These are phyloP conservation scores for Eutrema salsugineum DNA, from an alignment of 441 rosid species.

Conservation along the genomic window DNA sequence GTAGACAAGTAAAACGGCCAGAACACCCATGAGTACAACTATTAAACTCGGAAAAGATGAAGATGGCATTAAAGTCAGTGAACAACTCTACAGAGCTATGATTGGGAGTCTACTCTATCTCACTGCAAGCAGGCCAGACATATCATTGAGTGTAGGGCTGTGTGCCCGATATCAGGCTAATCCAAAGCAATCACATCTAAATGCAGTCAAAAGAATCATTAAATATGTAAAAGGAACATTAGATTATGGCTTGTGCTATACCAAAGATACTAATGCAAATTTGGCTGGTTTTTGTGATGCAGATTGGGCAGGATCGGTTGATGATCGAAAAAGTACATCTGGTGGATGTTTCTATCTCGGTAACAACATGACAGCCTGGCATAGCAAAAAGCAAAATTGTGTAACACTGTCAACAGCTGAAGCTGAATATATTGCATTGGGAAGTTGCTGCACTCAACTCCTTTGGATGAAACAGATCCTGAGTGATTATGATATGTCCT, in stretches of 20 bases:
- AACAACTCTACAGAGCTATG: background rate
- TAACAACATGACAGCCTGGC: too few relatives aligned
- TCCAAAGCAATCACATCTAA: rapidly evolving
- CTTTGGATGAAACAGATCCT: too few relatives aligned
- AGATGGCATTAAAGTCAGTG: background rate
- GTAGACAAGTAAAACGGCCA: background rate
- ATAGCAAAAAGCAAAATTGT: too few relatives aligned
- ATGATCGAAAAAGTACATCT: background rate
- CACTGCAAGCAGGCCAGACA: background rate
- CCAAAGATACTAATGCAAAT: too few relatives aligned
- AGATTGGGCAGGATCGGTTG: background rate
- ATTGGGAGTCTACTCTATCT: background rate
- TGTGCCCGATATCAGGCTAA: background rate
- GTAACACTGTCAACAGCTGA: too few relatives aligned
- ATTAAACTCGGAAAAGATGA: too few relatives aligned
- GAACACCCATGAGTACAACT: background rate
- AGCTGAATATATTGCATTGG: too few relatives aligned
- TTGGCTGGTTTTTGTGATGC: too few relatives aligned
- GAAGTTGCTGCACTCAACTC: too few relatives aligned
- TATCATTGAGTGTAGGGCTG: background rate
- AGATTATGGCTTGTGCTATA: too few relatives aligned
- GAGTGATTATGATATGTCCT: too few relatives aligned
- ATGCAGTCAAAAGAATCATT: background rate
- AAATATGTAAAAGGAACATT: background rate
- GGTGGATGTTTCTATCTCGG: background rate